Evolutionary conservation across 2,329 filamentous ascomycete species (phyloP).

Genomic region (Sarocladium strictum): DNA sequence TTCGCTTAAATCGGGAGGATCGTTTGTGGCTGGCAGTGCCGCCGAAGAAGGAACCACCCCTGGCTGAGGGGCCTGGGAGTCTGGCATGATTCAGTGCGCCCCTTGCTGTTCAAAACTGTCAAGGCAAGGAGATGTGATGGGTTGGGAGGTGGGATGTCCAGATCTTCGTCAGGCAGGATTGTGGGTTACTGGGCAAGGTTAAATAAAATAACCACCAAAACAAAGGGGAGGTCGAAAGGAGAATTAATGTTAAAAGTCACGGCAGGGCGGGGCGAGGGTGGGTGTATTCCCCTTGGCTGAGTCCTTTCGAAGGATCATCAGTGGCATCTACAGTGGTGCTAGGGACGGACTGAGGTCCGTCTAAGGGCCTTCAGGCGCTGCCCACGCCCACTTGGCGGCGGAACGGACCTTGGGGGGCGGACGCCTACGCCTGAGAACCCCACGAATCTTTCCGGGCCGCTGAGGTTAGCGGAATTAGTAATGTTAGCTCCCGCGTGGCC

Average conservation of each 20-base stretch:
- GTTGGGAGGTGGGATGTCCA: not conserved
- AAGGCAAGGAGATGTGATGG: not conserved
- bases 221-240: not conserved
- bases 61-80: not conserved
- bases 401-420: too few species aligned
- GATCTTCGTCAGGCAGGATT: not conserved
- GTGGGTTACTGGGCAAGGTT: not conserved
- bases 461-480: conserved; percentile 2
- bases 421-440: too few species aligned
- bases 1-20: not conserved
- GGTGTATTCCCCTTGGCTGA: not conserved
- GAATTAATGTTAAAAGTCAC: not conserved
- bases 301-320: too few species aligned
- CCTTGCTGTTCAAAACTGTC: not conserved
- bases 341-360: not conserved
- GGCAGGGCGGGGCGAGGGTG: not conserved
- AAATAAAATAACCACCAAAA: not conserved
- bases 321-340: not conserved
- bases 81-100: not conserved
- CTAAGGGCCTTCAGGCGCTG: not conserved
- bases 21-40: not conserved
- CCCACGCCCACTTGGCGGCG: not conserved
- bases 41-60: not conserved
- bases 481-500: not conserved
- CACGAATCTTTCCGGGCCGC: not conserved